Percentiles rank a stretch among this genome's conserved stretches.
Conservation (phyloP, 331 rosid species). For the Rosa hybrid region DNA sequence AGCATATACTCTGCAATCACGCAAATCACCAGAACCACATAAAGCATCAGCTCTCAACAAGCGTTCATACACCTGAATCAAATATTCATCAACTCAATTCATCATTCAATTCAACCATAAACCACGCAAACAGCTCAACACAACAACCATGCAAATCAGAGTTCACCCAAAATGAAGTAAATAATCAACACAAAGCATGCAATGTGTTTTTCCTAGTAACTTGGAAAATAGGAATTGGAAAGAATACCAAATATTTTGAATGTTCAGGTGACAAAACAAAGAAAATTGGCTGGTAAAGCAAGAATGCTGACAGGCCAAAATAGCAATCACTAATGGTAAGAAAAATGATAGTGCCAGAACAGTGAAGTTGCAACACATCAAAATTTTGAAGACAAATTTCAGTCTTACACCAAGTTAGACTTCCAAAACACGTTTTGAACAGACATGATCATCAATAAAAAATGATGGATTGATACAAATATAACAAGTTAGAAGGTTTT, state of each 20-base stretch:
- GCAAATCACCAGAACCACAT: conserved; percentile 92
- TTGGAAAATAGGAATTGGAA: not conserved
- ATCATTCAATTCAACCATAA: conserved; percentile 50
- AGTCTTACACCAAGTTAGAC: not conserved
- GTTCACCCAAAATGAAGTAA: conserved; percentile 10
- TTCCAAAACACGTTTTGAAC: not conserved
- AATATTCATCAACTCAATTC: conserved; percentile 81
- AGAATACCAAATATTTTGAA: not conserved
- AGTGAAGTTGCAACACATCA: not conserved
- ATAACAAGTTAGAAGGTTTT: not conserved
- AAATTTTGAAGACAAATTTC: not conserved
- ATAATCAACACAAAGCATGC: conserved; percentile 1
- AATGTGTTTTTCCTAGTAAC: not conserved
- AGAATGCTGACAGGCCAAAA: not conserved
- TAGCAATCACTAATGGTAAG: not conserved
- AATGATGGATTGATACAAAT: not conserved
- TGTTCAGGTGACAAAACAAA: not conserved
- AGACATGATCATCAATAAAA: not conserved
- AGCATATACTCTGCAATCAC: conserved; percentile 85
- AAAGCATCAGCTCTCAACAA: conserved; percentile 97
- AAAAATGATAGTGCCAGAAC: not conserved
- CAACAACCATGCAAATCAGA: conserved; percentile 43
- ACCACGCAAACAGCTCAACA: conserved; percentile 6
- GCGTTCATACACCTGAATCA: conserved; percentile 88
- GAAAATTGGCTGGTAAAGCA: not conserved